Evolutionary conservation across 371 early-diverging fungal genomes (phyloP), one percentile per base, ranked within the genome.

Genomic region (Mortierella sp.): DNA sequence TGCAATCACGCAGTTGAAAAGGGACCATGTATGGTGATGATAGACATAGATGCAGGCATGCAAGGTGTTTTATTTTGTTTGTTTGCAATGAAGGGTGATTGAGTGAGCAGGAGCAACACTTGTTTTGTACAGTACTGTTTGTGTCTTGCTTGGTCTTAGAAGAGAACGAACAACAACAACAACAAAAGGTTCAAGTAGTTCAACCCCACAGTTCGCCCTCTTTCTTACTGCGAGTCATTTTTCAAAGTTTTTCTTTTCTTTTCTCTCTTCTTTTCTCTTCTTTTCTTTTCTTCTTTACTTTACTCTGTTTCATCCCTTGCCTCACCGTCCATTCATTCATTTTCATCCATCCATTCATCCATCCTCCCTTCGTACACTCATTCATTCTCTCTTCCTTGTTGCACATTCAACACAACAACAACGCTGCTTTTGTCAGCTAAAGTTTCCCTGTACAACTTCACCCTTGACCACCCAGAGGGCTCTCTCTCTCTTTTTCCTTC

Each of bases 171-270:
- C 16, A n/a, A n/a, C 52, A 52, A 52, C 52, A 13, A 24, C 55
- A 55, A 55, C 19, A 21, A 16, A 14, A 63, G 19, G 8, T 21
- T n/a, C n/a, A 38, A 65, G 38, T 21, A 38, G 65, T 38, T 31
- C 73, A 52, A 47, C 38, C 34, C 73, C 34, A 34, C 52, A 73
- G n/a, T n/a, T n/a, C n/a, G n/a, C n/a, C n/a, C n/a, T 26, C 73
- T 1, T 5, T 24, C 38, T 31, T 55, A n/a, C n/a, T 45, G 45
- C 45, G 45, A 45, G 8, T 73, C 24, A 21, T 28, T 73, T 28
- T 54, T 26, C 60, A 52, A 44, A 31, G 48, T 52, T 44, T 45
- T 60, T 57, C 28, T 74, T 47, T n/a, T n/a, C n/a, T n/a, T 26
- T 57, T 44, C 31, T 26, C 48, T 16, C 26, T 14, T 44, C 38